Conservation (phyloP, 2,329 filamentous ascomycete genomes). For the Alternaria sp. region DNA sequence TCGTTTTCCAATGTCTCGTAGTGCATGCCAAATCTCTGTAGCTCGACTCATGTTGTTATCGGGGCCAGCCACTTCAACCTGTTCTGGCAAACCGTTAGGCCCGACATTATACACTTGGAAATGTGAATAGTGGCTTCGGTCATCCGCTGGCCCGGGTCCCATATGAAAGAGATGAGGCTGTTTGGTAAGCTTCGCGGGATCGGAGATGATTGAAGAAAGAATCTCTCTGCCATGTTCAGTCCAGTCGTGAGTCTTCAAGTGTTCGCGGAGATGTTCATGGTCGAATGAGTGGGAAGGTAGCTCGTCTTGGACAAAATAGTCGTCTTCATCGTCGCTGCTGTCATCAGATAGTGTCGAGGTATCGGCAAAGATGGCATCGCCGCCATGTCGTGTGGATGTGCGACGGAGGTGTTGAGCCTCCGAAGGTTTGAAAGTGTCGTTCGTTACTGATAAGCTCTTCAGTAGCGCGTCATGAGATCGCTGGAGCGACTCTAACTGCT, state of each 20-base stretch:
- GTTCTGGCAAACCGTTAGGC: conserved; percentile 55
- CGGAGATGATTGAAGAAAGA: conserved; percentile 55
- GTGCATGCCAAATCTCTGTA: conserved; percentile 42
- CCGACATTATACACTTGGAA: conserved; percentile 68
- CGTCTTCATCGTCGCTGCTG: conserved; percentile 48
- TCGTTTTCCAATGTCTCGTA: conserved; percentile 48
- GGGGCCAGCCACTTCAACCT: conserved; percentile 45
- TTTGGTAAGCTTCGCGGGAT: conserved; percentile 55
- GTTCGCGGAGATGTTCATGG: conserved; percentile 56
- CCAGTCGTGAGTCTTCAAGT: conserved; percentile 57
- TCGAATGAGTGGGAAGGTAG: conserved; percentile 53
- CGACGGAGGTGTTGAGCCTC: conserved; percentile 34
- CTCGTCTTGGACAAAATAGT: conserved; percentile 51
- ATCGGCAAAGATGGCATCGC: conserved; percentile 44
- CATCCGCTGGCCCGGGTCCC: conserved; percentile 53
- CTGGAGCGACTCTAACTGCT: conserved; percentile 46
- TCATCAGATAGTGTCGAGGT: conserved; percentile 48
- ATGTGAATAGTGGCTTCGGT: conserved; percentile 56
- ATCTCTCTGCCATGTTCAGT: conserved; percentile 53
- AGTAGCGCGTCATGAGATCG: conserved; percentile 43
- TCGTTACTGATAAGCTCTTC: conserved; percentile 40
- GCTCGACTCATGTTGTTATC: conserved; percentile 49
- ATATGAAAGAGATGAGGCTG: conserved; percentile 56
- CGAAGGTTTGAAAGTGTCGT: conserved; percentile 38
- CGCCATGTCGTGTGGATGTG: conserved; percentile 31